Conservation (phyloP, 768 basidiomycete genomes). For the Atractiella rhizophila region DNA sequence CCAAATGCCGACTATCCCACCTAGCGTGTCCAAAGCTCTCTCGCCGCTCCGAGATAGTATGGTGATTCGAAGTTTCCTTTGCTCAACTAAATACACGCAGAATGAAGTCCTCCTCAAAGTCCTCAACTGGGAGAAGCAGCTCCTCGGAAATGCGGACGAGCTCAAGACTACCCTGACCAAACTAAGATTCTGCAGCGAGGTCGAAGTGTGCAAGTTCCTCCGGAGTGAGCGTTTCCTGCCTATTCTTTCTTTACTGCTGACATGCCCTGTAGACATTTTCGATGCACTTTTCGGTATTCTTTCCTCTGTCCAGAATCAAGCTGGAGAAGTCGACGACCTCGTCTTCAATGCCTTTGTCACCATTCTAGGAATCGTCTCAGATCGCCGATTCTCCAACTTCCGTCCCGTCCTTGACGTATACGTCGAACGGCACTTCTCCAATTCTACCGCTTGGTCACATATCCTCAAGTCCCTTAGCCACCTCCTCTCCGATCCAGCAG, state of each 20-base stretch:
- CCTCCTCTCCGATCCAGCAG: slow-evolving; percentile 46
- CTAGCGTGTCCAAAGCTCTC: slow-evolving; percentile 36
- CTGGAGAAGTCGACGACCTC: slow-evolving; percentile 53
- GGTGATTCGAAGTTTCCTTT: slow-evolving; percentile 64
- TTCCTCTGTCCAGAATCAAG: slow-evolving; percentile 42
- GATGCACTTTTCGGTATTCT: slow-evolving; percentile 79
- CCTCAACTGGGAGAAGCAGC: slow-evolving; percentile 60
- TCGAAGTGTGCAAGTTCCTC: slow-evolving; percentile 28
- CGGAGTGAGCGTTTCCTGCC: neutral
- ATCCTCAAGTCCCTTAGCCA: slow-evolving; percentile 71
- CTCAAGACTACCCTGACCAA: neutral
- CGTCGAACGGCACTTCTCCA: slow-evolving; percentile 54
- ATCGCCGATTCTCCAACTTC: slow-evolving; percentile 85
- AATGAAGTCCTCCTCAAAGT: slow-evolving; percentile 58
- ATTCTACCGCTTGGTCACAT: slow-evolving; percentile 50
- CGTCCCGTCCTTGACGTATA: slow-evolving; percentile 79
- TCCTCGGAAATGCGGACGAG: neutral
- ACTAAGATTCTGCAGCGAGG: slow-evolving; percentile 34
- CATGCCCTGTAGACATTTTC: slow-evolving; percentile 70
- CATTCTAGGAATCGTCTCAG: slow-evolving; percentile 73
- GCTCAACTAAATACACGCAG: slow-evolving; percentile 77
- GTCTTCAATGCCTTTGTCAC: slow-evolving; percentile 79
- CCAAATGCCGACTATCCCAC: slow-evolving; percentile 27
- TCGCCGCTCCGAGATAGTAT: slow-evolving; percentile 44
- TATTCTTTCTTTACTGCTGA: slow-evolving; percentile 26